Conservation (phyloP, 1,284 basidiomycete genomes). For the Thelephora terrestris region DNA sequence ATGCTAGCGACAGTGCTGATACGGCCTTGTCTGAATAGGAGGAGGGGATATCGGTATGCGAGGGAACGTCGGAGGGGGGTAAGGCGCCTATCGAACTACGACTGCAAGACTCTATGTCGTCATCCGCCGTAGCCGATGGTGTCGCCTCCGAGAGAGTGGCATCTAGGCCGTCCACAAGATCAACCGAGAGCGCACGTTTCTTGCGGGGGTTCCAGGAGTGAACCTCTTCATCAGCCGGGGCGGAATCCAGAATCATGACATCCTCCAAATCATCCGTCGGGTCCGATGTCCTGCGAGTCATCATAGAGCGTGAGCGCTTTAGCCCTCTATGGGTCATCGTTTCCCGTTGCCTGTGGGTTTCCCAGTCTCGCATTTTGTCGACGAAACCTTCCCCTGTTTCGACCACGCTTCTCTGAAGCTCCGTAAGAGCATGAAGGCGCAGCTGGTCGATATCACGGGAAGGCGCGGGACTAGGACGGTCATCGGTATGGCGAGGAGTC, state of each 20-base stretch:
- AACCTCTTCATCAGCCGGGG: constrained; percentile 14
- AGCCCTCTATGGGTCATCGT: background rate
- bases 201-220: constrained; percentile 17
- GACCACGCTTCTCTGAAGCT: constrained; percentile 48
- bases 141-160: constrained; percentile 7
- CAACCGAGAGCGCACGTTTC: constrained; percentile 34
- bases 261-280: constrained; percentile 43
- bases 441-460: constrained; percentile 34
- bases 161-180: constrained; percentile 29
- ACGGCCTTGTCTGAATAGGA: constrained; percentile 46
- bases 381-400: constrained; percentile 58
- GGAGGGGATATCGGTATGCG: constrained; percentile 8
- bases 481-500: background rate
- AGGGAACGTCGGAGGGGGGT: constrained; percentile 14
- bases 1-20: constrained; percentile 48
- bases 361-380: constrained; percentile 63
- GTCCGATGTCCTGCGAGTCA: constrained; percentile 9
- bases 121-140: background rate
- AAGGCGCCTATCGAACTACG: constrained; percentile 1
- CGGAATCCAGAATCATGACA: constrained; percentile 40
- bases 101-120: background rate
- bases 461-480: constrained; percentile 6
- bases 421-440: constrained; percentile 52
- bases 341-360: constrained; percentile 32
- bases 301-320: background rate